Evolutionary conservation across 257 asterid genomes (phyloP), one percentile per base, ranked within the genome.

Genomic region (Capsicum baccatum): DNA sequence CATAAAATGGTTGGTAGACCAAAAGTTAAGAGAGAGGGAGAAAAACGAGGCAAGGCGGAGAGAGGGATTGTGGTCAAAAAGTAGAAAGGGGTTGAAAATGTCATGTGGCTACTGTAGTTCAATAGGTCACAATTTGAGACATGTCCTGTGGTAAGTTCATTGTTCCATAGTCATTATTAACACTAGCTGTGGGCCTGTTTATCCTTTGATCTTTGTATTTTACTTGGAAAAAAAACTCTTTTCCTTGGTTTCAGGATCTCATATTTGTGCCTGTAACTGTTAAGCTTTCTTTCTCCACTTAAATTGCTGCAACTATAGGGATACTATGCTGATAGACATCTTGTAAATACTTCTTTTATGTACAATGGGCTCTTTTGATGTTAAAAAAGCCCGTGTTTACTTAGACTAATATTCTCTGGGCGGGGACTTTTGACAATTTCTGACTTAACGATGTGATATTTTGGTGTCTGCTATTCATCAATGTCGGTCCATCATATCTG

Each of bases 301-400:
- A 44, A 71, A 71, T 71, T 71, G 79, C 57, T 71, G 35, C 16
- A n/a, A 44, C 16, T 71, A 3, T 47, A 71, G 58, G 3, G 39
- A 19, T 71, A n/a, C n/a, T 71, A 44, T 71, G 57, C 37, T 44
- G 37, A 56, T 44, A 44, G 37, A 57, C 58, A 8, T 66, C n/a
- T 48, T 71, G 6, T 19, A 44, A 39, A 71, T 47, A 47, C 58
- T 44, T n/a, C 8, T 70, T 70, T 70, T 70, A 35, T 70, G 79
- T 70, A 70, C 79, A n/a, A 71, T n/a, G 58, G 79, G 33, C 55
- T 48, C 55, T 71, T 15, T 19, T 44, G 39, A 71, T 60, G 67
- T n/a, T 13, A 60, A n/a, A n/a, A n/a, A 71, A n/a, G 37, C 9
- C 47, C 39, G 2, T 47, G 58, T 71, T 9, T n/a, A 71, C 39